Evolutionary conservation across 2,329 filamentous ascomycete genomes (phyloP).

Genomic region (Arthrobotrys conoides): DNA sequence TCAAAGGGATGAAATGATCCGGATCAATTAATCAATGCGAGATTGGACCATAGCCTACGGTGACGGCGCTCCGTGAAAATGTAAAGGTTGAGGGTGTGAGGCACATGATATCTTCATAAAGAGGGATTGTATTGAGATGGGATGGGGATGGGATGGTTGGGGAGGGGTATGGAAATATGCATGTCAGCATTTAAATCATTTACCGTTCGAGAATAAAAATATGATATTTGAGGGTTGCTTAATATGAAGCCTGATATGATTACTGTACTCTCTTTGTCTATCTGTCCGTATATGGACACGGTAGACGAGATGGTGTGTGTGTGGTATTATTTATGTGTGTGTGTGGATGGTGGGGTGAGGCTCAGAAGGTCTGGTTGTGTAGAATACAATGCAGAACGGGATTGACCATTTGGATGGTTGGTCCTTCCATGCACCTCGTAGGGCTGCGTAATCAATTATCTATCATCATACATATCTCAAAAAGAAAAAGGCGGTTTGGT

Average conservation of each 20-base stretch:
- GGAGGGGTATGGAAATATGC: slow-evolving; percentile 14
- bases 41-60: slow-evolving; percentile 15
- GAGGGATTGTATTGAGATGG: neutral
- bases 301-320: slow-evolving; percentile 10
- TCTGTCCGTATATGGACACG: neutral
- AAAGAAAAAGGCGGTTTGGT: neutral
- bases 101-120: slow-evolving; percentile 31
- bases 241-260: slow-evolving; percentile 30
- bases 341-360: slow-evolving; percentile 26
- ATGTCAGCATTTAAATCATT: slow-evolving; percentile 52
- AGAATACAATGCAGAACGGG: neutral
- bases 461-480: neutral
- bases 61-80: slow-evolving; percentile 18
- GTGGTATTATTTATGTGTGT: too few species aligned
- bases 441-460: slow-evolving; percentile 46
- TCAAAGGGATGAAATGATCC: neutral
- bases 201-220: slow-evolving; percentile 6
- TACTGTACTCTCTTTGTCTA: slow-evolving; percentile 1
- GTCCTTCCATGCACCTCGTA: slow-evolving; percentile 43
- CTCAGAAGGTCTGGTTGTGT: slow-evolving; percentile 26
- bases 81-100: neutral
- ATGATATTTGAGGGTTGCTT: slow-evolving; percentile 25
- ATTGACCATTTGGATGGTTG: slow-evolving; percentile 13
- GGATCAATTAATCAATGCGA: neutral
- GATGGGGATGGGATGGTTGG: too few species aligned